Evolutionary conservation across 345 rosid genomes (phyloP).

Genomic region (Arabidopsis thaliana): TAIR10.1 NC_003074.8:8927001-8927500

Average conservation of each 20-base stretch:
- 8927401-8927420: not conserved
- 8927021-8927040: not conserved
- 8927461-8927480: not conserved
- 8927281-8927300: constrained; percentile 12
- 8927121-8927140: not conserved
- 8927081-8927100: too few relatives aligned
- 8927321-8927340: constrained; percentile 27
- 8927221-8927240: not conserved
- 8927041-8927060: too few relatives aligned
- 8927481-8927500: not conserved
- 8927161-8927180: not conserved
- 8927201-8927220: constrained; percentile 1
- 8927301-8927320: not conserved
- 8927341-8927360: constrained; percentile 11
- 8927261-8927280: not conserved
- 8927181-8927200: not conserved
- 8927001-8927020: not conserved
- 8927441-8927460: constrained; percentile 24
- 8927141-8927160: not conserved
- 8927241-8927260: constrained; percentile 8
- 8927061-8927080: too few relatives aligned
- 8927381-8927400: not conserved
- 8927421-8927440: not conserved
- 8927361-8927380: not conserved
- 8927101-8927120: too few relatives aligned